Conservation (phyloP, 2,329 filamentous ascomycete species). For the Orbilia quercus region DNA sequence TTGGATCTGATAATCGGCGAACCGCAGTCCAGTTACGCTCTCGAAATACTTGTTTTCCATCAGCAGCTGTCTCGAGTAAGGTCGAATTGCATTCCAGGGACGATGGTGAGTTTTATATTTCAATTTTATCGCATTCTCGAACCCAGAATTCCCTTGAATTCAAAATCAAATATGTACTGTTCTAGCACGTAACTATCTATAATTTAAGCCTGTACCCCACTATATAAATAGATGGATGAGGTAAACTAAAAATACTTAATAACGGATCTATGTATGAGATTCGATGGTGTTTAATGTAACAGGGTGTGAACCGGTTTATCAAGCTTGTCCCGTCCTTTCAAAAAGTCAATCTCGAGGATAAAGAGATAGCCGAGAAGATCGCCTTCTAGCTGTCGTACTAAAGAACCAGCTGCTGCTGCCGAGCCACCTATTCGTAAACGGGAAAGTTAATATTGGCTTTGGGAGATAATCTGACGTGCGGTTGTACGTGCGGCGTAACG, state of each 20-base stretch:
- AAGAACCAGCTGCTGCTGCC: constrained; percentile 43
- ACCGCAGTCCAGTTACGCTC: background rate
- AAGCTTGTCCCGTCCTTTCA: constrained; percentile 91
- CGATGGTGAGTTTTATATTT: background rate
- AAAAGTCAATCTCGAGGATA: constrained; percentile 92
- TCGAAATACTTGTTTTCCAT: background rate
- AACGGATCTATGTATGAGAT: no score
- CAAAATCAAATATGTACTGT: no score
- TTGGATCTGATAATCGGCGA: background rate
- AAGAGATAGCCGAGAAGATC: constrained; percentile 90
- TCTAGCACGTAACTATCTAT: no score
- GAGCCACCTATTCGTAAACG: constrained; percentile 43
- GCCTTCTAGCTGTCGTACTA: constrained; percentile 76
- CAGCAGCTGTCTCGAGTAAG: background rate
- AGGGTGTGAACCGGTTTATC: constrained; percentile 85
- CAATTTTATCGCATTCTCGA: no score
- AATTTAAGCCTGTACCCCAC: no score
- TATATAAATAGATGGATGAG: background rate
- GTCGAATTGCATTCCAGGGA: background rate
- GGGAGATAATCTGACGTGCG: background rate
- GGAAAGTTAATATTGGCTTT: constrained; percentile 10
- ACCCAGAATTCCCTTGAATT: no score
- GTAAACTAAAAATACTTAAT: background rate
- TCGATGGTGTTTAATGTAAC: constrained; percentile 65
- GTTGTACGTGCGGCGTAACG: background rate